A percentile compares a stretch with the other conserved stretches of the same genome.
Conservation (phyloP, 176 grass and related monocot species). For the Dactylis glomerata region DNA sequence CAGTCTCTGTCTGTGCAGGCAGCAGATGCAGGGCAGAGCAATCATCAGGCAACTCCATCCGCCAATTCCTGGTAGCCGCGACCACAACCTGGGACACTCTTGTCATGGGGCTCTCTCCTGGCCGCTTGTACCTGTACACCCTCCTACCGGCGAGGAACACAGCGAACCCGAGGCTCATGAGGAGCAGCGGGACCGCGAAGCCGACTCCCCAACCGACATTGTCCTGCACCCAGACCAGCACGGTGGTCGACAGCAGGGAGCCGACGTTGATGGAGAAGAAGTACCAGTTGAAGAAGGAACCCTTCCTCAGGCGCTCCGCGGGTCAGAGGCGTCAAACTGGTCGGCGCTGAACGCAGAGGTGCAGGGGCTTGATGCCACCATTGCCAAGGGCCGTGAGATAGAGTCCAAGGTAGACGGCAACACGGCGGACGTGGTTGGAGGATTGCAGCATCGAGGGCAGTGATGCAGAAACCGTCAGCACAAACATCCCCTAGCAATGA, state of each 20-base stretch:
- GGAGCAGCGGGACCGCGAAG: slow-evolving; percentile 30
- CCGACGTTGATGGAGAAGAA: slow-evolving; percentile 29
- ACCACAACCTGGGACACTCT: slow-evolving; percentile 44
- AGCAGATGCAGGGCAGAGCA: not conserved
- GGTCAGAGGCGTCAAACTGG: slow-evolving; percentile 59
- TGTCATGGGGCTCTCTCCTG: slow-evolving; percentile 31
- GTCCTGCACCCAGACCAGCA: slow-evolving; percentile 41
- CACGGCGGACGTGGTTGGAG: not conserved
- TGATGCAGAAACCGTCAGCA: slow-evolving; percentile 31
- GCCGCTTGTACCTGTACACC: slow-evolving; percentile 25
- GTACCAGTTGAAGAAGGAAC: slow-evolving; percentile 45
- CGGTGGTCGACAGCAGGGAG: slow-evolving; percentile 15
- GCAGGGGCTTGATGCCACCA: slow-evolving; percentile 58
- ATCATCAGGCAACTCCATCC: slow-evolving; percentile 13
- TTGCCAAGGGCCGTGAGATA: slow-evolving; percentile 58
- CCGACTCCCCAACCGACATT: slow-evolving; percentile 34
- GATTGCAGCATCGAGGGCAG: not conserved
- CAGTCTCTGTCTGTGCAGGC: not conserved
- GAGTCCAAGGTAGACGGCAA: not conserved
- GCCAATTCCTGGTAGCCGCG: slow-evolving; percentile 25
- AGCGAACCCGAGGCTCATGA: not conserved
- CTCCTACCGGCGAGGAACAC: slow-evolving; percentile 27
- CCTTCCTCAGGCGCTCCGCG: slow-evolving; percentile 39
- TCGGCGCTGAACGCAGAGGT: slow-evolving; percentile 67
- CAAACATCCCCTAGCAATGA: slow-evolving; percentile 27